Conservation (phyloP, 352 stramenopile genomes). For the Globisporangium solare region DNA sequence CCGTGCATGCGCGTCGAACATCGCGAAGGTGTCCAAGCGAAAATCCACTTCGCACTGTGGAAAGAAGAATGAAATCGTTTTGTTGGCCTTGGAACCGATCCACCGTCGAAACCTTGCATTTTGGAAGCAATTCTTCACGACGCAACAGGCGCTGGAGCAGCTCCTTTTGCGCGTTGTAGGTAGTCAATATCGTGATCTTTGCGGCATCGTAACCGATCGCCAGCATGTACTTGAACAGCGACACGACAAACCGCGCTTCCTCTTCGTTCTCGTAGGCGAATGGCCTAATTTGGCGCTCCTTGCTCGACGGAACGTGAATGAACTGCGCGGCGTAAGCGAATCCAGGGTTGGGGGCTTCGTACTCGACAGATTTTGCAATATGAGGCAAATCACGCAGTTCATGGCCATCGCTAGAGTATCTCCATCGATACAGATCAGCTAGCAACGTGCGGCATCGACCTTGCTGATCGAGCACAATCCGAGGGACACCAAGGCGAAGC, state of each 20-base stretch:
- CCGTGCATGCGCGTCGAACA: constrained; percentile 89
- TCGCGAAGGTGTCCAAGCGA: constrained; percentile 90
- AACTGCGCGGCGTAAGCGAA: constrained; percentile 90
- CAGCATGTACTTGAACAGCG: constrained; percentile 91
- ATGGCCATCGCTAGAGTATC: neutral
- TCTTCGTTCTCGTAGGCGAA: constrained; percentile 94
- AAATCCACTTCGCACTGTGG: constrained; percentile 87
- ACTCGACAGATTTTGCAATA: constrained; percentile 15
- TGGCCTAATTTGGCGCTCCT: constrained; percentile 67
- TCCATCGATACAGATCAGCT: constrained; percentile 11
- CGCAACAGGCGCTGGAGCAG: constrained; percentile 88
- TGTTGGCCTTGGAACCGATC: constrained; percentile 96
- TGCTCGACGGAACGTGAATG: constrained; percentile 67
- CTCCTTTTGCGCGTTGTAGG: constrained; percentile 94
- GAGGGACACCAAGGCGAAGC: constrained; percentile 89
- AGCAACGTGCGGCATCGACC: constrained; percentile 18
- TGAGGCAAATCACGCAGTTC: constrained; percentile 5
- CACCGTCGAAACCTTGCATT: constrained; percentile 83
- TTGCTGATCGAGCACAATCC: constrained; percentile 90
- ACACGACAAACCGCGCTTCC: constrained; percentile 93
- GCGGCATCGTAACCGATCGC: constrained; percentile 89
- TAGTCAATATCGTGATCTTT: constrained; percentile 93
- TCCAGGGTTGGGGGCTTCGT: constrained; percentile 79
- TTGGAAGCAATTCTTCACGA: constrained; percentile 12
- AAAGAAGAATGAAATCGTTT: constrained; percentile 95